phyloP scores from a whole-genome alignment of 2,329 filamentous ascomycete genomes.

The Colletotrichum karsti region DNA sequence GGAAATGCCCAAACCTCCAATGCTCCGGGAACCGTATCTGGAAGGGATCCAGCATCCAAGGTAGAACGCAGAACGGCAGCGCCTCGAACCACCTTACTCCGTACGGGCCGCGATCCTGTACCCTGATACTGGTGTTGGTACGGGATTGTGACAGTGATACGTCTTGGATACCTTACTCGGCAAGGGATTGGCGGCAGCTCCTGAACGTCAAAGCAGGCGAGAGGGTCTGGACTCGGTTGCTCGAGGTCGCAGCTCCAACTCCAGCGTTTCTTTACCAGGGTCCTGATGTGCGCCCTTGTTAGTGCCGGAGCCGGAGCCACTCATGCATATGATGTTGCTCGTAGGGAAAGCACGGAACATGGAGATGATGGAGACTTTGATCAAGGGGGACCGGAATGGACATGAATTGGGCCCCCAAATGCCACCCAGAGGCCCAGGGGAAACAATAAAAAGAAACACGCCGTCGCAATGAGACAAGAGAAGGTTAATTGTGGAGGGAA shows the following conservation, averaged over 20 bases:
- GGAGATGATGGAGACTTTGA: conserved; percentile 21
- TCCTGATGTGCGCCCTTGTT: conserved; percentile 26
- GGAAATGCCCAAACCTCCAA: neutral
- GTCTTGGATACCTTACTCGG: neutral
- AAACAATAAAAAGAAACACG: neutral
- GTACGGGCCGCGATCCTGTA: neutral
- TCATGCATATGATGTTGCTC: conserved; percentile 21
- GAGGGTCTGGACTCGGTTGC: conserved; percentile 16
- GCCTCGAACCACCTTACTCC: too few relatives aligned
- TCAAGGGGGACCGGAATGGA: conserved; percentile 5
- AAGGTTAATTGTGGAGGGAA: conserved; percentile 4
- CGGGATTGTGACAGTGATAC: neutral
- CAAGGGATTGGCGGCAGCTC: conserved; percentile 5
- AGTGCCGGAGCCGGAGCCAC: conserved; percentile 11
- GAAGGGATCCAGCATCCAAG: too few relatives aligned
- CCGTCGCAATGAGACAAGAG: neutral
- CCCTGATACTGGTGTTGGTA: neutral
- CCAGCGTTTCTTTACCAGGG: neutral
- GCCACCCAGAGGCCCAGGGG: conserved; percentile 1
- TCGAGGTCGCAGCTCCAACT: conserved; percentile 7
- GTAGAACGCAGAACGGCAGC: neutral
- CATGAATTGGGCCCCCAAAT: conserved; percentile 21
- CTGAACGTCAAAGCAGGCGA: conserved; percentile 18
- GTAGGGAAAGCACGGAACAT: conserved; percentile 19
- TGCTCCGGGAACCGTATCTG: neutral